phyloP scores from a whole-genome alignment of 257 asterid genomes.

The Penstemon newberryi region DNA sequence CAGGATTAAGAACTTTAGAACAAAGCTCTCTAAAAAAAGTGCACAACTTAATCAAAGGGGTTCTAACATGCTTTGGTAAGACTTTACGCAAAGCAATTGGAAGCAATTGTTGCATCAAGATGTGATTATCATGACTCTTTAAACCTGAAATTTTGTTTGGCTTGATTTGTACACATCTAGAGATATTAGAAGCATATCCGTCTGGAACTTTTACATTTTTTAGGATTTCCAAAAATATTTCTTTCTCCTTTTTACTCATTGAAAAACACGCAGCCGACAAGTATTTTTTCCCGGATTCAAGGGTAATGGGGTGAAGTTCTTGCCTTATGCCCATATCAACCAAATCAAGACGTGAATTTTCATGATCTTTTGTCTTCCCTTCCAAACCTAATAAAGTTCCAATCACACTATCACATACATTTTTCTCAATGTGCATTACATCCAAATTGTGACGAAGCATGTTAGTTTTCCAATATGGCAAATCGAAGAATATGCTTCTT shows the following conservation, averaged over 20 bases:
- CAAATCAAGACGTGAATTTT: constrained; percentile 26
- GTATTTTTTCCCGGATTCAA: constrained; percentile 1
- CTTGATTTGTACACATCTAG: constrained; percentile 11
- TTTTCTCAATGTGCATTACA: too few species aligned
- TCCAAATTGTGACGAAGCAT: too few species aligned
- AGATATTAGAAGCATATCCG: constrained; percentile 13
- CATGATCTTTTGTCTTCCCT: constrained; percentile 26
- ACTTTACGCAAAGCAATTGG: constrained; percentile 9
- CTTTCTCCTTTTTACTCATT: constrained; percentile 17
- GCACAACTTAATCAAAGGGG: constrained; percentile 14
- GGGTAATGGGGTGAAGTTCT: constrained; percentile 8
- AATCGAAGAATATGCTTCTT: neutral
- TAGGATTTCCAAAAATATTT: neutral
- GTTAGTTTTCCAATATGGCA: too few species aligned
- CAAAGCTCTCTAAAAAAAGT: too few species aligned
- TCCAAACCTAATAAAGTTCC: constrained; percentile 3
- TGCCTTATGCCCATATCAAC: constrained; percentile 19
- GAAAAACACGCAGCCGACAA: constrained; percentile 9
- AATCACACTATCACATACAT: too few species aligned
- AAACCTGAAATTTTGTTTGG: constrained; percentile 8
- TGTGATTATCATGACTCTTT: constrained; percentile 24
- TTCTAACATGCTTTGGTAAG: constrained; percentile 13
- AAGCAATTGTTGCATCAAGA: constrained; percentile 21
- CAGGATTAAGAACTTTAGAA: too few species aligned
- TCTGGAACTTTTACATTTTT: constrained; percentile 15